Percentiles rank a stretch among this genome's conserved stretches.
Evolutionary conservation across 176 grass and related monocot genomes (phyloP).

Genomic region (Oryza longistaminata): DNA sequence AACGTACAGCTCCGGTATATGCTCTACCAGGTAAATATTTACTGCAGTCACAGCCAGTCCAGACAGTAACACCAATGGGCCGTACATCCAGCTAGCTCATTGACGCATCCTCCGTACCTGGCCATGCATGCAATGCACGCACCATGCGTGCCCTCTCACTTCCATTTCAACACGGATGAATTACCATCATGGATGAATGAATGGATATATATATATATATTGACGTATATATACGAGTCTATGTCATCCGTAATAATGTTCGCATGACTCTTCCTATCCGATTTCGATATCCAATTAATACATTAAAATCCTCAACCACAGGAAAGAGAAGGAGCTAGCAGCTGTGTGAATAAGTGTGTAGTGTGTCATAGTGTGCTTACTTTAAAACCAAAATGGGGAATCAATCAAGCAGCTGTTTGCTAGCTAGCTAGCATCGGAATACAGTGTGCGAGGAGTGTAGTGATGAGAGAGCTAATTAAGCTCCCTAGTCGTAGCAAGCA

Average conservation of each 20-base stretch:
- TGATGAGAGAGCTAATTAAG: background rate
- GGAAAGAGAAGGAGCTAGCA: constrained; percentile 29
- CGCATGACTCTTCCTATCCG: constrained; percentile 20
- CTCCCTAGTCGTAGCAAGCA: background rate
- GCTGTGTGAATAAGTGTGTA: background rate
- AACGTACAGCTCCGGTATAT: background rate
- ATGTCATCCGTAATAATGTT: constrained; percentile 23
- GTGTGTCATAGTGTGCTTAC: background rate
- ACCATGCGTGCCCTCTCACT: background rate
- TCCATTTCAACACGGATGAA: background rate
- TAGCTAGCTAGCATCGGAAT: background rate
- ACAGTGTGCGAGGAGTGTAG: background rate
- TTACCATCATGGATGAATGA: background rate
- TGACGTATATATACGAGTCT: background rate
- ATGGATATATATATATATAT: background rate
- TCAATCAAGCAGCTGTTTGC: background rate
- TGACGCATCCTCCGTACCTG: background rate
- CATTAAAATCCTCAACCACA: constrained; percentile 38
- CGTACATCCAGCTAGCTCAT: constrained; percentile 19
- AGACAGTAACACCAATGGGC: background rate
- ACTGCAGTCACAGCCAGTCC: background rate
- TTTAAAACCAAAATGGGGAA: background rate
- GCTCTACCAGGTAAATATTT: background rate
- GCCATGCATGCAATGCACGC: background rate
- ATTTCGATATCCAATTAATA: constrained; percentile 55